These are phyloP conservation scores for Noccaea caerulescens DNA, from an alignment of 345 rosid genomes.

Conservation along the genomic window DNA sequence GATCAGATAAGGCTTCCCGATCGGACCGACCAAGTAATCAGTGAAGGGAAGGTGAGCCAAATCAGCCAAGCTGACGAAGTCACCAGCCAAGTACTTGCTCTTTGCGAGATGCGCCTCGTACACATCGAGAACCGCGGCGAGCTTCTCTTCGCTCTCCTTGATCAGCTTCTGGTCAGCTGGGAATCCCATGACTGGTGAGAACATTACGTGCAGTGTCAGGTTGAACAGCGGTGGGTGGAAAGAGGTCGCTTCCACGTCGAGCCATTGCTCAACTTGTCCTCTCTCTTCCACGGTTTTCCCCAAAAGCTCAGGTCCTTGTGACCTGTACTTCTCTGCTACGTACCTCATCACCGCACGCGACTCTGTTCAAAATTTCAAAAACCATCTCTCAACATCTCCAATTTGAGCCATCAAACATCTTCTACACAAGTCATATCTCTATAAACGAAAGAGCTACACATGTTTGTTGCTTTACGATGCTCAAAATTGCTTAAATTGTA, in stretches of 20 bases:
- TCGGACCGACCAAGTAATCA: constrained; percentile 60
- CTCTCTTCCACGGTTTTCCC: constrained; percentile 46
- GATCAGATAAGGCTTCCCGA: constrained; percentile 57
- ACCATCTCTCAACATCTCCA: constrained; percentile 7
- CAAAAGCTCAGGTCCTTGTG: constrained; percentile 49
- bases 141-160: constrained; percentile 67
- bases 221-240: constrained; percentile 56
- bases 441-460: no score
- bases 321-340: constrained; percentile 64
- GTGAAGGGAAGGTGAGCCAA: constrained; percentile 66
- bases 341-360: constrained; percentile 74
- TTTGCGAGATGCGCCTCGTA: constrained; percentile 65
- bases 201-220: constrained; percentile 51
- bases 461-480: no score
- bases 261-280: constrained; percentile 74
- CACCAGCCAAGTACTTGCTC: constrained; percentile 71
- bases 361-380: constrained; percentile 46
- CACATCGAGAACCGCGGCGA: constrained; percentile 54
- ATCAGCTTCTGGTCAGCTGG: constrained; percentile 52
- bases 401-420: neutral
- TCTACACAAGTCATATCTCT: neutral
- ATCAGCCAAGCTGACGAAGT: constrained; percentile 73
- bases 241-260: constrained; percentile 61
- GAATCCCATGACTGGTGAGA: constrained; percentile 51
- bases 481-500: neutral